Conservation (phyloP, 2,329 filamentous ascomycete genomes). For the Penicillium sp. region DNA sequence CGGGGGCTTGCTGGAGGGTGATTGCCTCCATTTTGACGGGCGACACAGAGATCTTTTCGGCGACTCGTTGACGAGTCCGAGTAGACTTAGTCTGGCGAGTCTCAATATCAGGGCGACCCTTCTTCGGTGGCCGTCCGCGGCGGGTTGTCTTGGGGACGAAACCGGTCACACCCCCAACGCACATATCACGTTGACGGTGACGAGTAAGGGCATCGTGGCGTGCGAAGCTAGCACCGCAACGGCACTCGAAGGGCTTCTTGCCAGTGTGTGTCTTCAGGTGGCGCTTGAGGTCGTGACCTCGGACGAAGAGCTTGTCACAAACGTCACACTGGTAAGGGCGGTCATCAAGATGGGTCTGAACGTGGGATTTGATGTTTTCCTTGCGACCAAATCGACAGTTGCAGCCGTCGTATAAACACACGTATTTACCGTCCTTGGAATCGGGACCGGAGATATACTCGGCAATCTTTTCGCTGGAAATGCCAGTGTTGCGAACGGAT, state of each 20-base stretch:
- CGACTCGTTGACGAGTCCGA: slow-evolving; percentile 48
- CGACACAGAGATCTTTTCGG: slow-evolving; percentile 35
- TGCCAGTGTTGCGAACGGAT: slow-evolving; percentile 73
- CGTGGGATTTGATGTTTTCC: slow-evolving; percentile 97
- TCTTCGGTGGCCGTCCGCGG: slow-evolving; percentile 61
- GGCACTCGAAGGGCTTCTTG: slow-evolving; percentile 91
- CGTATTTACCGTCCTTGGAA: slow-evolving; percentile 72
- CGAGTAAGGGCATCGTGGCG: slow-evolving; percentile 92
- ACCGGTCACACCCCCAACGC: slow-evolving; percentile 88
- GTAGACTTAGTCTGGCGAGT: slow-evolving; percentile 57
- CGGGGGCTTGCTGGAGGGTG: slow-evolving; percentile 34
- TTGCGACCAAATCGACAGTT: slow-evolving; percentile 91
- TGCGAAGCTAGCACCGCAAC: slow-evolving; percentile 91
- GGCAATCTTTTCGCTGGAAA: slow-evolving; percentile 80
- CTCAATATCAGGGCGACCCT: slow-evolving; percentile 59
- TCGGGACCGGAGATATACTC: slow-evolving; percentile 72
- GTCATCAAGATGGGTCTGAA: slow-evolving; percentile 96
- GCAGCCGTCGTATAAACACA: slow-evolving; percentile 74
- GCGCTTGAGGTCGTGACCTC: slow-evolving; percentile 94
- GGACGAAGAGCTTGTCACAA: slow-evolving; percentile 93
- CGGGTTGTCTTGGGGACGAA: slow-evolving; percentile 65
- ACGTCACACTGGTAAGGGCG: slow-evolving; percentile 91
- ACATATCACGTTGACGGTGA: slow-evolving; percentile 94
- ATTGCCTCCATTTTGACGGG: slow-evolving; percentile 12
- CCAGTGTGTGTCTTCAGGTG: slow-evolving; percentile 97